Evolutionary conservation across 192 early-diverging fungal species (phyloP), one percentile per base, ranked within the genome.

Genomic region (Borealophlyctis nickersoniae): DNA sequence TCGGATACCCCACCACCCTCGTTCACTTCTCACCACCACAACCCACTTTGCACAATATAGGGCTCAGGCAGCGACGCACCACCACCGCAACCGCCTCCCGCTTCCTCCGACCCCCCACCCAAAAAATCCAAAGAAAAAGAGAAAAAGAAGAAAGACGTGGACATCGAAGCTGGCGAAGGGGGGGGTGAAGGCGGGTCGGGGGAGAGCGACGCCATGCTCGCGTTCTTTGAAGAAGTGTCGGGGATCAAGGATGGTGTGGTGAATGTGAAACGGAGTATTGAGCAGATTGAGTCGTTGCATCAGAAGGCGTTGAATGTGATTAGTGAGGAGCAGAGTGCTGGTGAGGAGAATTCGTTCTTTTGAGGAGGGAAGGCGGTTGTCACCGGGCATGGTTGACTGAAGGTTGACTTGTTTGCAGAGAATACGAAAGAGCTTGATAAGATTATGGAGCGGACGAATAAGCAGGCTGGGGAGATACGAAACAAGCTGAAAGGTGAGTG

Each of bases 251-350:
- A 78, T 27, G 45, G 71, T n/a, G 77, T 83, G 16, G 66, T 71
- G 13, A 29, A 56, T 3, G 62, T 81, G 11, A 76, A 75, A 50
- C 60, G 56, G 4, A 70, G 56, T 29, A 65, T 83, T 31, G 74
- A 76, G 24, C 61, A 72, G 36, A 83, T 83, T 51, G 65, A 74
- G 39, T 16, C 31, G 11, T 61, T 78, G 32, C 81, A 83, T 58
- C 69, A 83, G 51, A 73, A 73, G 52, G 70, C 78, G 4, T 45
- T 83, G 49, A 83, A 82, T 62, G 73, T 68, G 7, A 81, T 78
- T 34, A 69, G 62, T 36, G 81, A 83, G 57, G 65, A 81, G 36
- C 72, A 83, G 66, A 63, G 33, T 35, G 66, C 71, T 2, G 54
- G 76, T 76, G 60, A 32, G 52, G 58, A 3, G 30, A 63, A 11